These are phyloP conservation scores for Ustilaginoidea virens DNA, from an alignment of 2,329 filamentous ascomycete genomes.

Conservation along the genomic window DNA sequence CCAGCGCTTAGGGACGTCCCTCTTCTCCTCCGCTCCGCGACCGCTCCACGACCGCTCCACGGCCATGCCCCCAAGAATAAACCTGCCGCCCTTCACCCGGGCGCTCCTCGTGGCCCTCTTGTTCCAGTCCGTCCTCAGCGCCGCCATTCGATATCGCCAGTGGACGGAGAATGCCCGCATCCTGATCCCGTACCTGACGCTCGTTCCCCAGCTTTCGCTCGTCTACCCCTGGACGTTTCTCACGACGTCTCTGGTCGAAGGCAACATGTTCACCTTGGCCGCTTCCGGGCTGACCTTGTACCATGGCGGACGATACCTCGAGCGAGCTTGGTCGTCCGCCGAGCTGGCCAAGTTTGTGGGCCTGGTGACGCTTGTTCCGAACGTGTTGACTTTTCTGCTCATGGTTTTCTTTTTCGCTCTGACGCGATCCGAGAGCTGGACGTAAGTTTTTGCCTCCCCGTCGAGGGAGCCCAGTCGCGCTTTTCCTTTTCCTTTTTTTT, in stretches of 20 bases:
- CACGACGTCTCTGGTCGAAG: conserved; percentile 76
- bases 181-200: conserved; percentile 71
- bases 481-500: not conserved
- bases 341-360: conserved; percentile 86
- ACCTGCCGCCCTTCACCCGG: conserved; percentile 83
- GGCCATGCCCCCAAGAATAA: conserved; percentile 66
- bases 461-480: no score
- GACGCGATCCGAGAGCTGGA: conserved; percentile 49
- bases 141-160: conserved; percentile 58
- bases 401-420: conserved; percentile 62
- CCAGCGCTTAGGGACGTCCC: no score
- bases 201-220: conserved; percentile 70
- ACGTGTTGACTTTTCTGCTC: conserved; percentile 55
- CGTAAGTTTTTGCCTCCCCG: conserved; percentile 34
- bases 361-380: conserved; percentile 65
- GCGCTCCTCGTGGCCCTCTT: conserved; percentile 61
- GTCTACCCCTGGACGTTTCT: conserved; percentile 89
- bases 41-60: not conserved
- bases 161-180: conserved; percentile 48
- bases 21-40: no score
- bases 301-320: conserved; percentile 86
- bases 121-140: conserved; percentile 68
- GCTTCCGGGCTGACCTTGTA: conserved; percentile 69
- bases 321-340: conserved; percentile 84
- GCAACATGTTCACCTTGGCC: conserved; percentile 74